A percentile compares a stretch with the other conserved stretches of the same genome.
Conservation (phyloP, 129 eudicot genomes). For the Chrysanthemum makinoi region DNA sequence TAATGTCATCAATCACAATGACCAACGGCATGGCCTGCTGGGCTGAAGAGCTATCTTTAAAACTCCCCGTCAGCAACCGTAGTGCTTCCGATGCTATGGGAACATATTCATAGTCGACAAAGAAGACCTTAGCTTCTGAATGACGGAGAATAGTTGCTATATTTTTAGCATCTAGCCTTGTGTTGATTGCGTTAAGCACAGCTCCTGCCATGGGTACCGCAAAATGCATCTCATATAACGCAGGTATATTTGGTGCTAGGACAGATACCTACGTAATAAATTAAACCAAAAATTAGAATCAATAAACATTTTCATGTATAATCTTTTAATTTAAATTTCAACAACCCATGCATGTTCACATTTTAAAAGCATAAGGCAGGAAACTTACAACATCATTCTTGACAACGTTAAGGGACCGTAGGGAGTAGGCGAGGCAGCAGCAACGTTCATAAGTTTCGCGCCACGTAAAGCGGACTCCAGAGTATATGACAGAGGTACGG, state of each 20-base stretch:
- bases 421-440: constrained; percentile 64
- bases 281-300: background rate
- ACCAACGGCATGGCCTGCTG: constrained; percentile 44
- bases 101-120: constrained; percentile 59
- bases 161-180: constrained; percentile 61
- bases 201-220: constrained; percentile 87
- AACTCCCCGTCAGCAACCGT: constrained; percentile 28
- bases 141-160: constrained; percentile 63
- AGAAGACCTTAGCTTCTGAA: constrained; percentile 73
- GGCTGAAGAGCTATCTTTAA: background rate
- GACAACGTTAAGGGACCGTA: constrained; percentile 49
- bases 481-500: constrained; percentile 54
- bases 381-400: constrained; percentile 64
- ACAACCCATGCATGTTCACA: background rate
- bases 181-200: constrained; percentile 66
- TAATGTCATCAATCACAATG: constrained; percentile 62
- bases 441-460: constrained; percentile 61
- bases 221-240: constrained; percentile 73
- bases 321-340: background rate
- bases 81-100: constrained; percentile 55
- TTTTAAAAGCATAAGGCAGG: background rate
- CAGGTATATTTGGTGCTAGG: constrained; percentile 74
- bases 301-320: background rate
- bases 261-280: constrained; percentile 54
- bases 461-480: constrained; percentile 57